Evolutionary conservation across 2,329 filamentous ascomycete species (phyloP), one percentile per base, ranked within the genome.

Genomic region (Fusarium foetens): DNA sequence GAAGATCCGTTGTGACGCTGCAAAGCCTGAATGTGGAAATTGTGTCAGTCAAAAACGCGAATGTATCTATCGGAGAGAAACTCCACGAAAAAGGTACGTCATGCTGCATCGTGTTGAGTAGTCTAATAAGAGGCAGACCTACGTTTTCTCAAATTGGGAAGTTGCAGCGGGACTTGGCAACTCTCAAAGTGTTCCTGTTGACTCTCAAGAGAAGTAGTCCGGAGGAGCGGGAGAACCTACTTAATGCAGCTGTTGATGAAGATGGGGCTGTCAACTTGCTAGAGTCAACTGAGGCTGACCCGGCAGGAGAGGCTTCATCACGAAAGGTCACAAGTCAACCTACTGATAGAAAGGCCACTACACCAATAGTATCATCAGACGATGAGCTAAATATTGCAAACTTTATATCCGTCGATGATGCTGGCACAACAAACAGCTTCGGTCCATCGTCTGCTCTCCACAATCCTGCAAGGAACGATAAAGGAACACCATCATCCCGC

Each of bases 61-160:
- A 29, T 66, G 64, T 29, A 6, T 46, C 16, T 66, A 66, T 16
- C 29, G 57, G 2, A 21, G 27, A 13, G 64, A 60, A 52, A 41
- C 45, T 23, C 64, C 64, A 4, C 41, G 64, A 12, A 60, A 66
- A 33, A n/a, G 64, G 64, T 52, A 19, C 3, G 43, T 14, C 16
- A 27, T 19, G 7, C 17, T 16, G 2, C 3, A 19, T 19, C 0
- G 9, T 1, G 23, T 6, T 36, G 31, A 27, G 16, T 6, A 4
- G 33, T 36, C 33, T 52, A 38, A 52, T 9, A 5, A 52, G 1
- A n/a, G 19, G 2, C 2, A 27, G 64, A 5, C 64, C 64, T n/a
- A 66, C 64, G 16, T 66, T 66, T 31, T 66, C 62, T 1, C 62
- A 66, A 17, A 66, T 66, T 11, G n/a, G 27, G 2, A 59, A 46